Base-by-base conservation (phyloP, 2,329 filamentous ascomycete species). In the Orbilia quercus region DNA sequence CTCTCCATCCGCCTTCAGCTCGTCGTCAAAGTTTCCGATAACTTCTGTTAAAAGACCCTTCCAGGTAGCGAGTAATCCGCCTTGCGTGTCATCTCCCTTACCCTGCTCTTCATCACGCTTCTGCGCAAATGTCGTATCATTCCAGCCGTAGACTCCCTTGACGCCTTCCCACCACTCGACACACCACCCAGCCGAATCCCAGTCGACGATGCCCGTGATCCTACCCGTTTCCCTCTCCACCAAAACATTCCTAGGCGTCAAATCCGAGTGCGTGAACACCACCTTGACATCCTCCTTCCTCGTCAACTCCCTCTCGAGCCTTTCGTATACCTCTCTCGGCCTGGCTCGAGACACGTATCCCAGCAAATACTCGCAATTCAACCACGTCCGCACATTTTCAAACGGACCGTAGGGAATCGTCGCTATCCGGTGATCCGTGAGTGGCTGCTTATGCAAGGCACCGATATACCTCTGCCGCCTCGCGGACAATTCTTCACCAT, bases 121-220 rank as follows among this genome's bases (percentile, higher is more conserved):
- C 28, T 44, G 48, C 7, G 22, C 38, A 16, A 72, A 72, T 23
- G 60, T 66, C 11, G 53, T 25, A 31, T 73, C 48, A 34, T 42
- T 73, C 69, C 69, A 73, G 2, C 69, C 69, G 23, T 73, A 73
- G 5, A 73, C 40, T 16, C 69, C 69, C 42, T 73, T 73, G 16
- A 73, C 69, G 7, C 69, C 69, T 31, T 73, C 69, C 69, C 69
- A 73, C 69, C 69, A 73, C 18, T 62, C 60, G 25, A 73, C 69
- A 16, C 60, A 66, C 69, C 69, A 73, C 25, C 69, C 69, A 9
- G 69, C 60, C 6, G 69, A 73, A 50, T 73, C 69, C 69, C 69
- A 74, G 45, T 74, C 70, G 5, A 74, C 60, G 34, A 74, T 63
- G 12, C 70, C 70, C 11, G 70, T 74, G 34, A 74, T 74, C 18